A percentile compares a stretch with the other conserved stretches of the same genome.
phyloP scores from a whole-genome alignment of 2,329 filamentous ascomycete species.

The Fusarium tupiense region DNA sequence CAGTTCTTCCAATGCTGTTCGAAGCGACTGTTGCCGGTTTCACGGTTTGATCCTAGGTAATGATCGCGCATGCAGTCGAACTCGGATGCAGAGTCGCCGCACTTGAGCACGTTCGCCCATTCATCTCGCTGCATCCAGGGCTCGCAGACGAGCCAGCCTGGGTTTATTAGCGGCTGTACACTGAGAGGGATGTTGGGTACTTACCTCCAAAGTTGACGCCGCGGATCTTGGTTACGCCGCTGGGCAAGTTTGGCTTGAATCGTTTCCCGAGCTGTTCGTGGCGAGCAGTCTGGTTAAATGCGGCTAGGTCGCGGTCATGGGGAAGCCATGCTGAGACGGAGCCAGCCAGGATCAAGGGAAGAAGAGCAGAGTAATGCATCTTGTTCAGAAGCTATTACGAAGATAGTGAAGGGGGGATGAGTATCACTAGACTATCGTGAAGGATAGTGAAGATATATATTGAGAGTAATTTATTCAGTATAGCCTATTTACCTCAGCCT shows the following conservation, averaged over 20 bases:
- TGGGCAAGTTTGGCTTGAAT: slow-evolving; percentile 10
- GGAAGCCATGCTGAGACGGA: slow-evolving; percentile 27
- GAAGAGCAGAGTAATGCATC: background rate
- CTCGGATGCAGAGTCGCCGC: slow-evolving; percentile 15
- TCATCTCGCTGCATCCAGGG: slow-evolving; percentile 11
- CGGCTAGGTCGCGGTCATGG: slow-evolving; percentile 20
- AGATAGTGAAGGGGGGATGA: background rate
- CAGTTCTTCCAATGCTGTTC: slow-evolving; percentile 29
- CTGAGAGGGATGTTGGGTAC: fast-evolving
- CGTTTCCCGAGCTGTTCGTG: slow-evolving; percentile 29
- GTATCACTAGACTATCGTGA: too few species aligned
- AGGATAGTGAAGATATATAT: background rate
- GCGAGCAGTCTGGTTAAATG: slow-evolving; percentile 29
- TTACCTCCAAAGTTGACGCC: slow-evolving; percentile 31
- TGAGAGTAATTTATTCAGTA: background rate
- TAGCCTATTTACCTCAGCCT: background rate
- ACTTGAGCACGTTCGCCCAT: slow-evolving; percentile 20
- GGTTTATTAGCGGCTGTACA: fast-evolving
- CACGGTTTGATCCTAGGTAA: slow-evolving; percentile 13
- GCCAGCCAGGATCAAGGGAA: background rate
- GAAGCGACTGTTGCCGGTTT: slow-evolving; percentile 20
- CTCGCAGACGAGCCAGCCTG: slow-evolving; percentile 32
- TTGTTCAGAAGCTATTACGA: fast-evolving
- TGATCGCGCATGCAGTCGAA: slow-evolving; percentile 34
- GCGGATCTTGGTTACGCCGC: slow-evolving; percentile 24